Conservation (phyloP, 2,329 filamentous ascomycete genomes). For the Geoglossum cookeanum region DNA sequence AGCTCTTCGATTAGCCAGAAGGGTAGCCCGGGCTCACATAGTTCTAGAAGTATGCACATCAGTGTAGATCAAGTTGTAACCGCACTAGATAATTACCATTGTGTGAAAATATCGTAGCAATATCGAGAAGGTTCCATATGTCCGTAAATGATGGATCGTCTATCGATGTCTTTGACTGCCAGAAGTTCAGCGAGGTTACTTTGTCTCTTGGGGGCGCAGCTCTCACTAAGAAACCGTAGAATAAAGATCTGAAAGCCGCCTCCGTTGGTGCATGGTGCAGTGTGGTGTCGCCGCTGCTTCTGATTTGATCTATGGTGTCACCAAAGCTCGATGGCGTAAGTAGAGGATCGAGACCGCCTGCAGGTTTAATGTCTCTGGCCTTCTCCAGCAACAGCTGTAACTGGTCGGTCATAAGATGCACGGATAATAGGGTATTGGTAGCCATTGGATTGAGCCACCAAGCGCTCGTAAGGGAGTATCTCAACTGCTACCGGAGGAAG, state of each 20-base stretch:
- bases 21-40: conserved; percentile 58
- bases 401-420: not conserved
- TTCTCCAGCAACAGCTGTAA: conserved; percentile 32
- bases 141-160: conserved; percentile 59
- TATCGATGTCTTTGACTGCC: conserved; percentile 53
- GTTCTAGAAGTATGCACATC: conserved; percentile 18
- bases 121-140: conserved; percentile 86
- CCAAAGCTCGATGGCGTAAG: conserved; percentile 47
- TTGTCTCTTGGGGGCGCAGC: not conserved
- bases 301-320: conserved; percentile 28
- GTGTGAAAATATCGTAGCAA: conserved; percentile 76
- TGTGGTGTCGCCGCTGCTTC: not conserved
- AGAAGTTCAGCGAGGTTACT: conserved; percentile 12
- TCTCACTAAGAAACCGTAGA: conserved; percentile 60
- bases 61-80: not conserved
- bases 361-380: conserved; percentile 39
- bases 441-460: not conserved
- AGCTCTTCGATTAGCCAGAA: conserved; percentile 90
- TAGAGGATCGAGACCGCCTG: conserved; percentile 48
- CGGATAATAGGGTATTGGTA: not conserved
- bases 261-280: conserved; percentile 34
- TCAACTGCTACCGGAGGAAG: not conserved
- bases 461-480: not conserved
- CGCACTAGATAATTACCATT: conserved; percentile 37
- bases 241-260: conserved; percentile 61